Conservation (phyloP, 768 basidiomycete species). For the Phylloporus sp. region DNA sequence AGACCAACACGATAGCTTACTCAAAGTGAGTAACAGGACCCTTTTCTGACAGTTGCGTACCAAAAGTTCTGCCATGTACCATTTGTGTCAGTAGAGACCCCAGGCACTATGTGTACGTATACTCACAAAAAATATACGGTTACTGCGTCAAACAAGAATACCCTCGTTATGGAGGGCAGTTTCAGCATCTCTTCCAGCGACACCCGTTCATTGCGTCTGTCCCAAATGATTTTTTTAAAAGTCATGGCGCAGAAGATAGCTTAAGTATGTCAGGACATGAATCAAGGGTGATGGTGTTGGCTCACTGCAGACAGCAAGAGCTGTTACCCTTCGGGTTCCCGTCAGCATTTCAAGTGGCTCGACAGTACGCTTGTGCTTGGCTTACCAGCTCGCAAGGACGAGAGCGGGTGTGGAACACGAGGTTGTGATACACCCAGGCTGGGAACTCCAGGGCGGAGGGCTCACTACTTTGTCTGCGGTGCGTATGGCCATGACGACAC, state of each 20-base stretch:
- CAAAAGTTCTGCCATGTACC: constrained; percentile 14
- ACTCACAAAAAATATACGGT: constrained; percentile 18
- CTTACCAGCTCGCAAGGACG: constrained; percentile 23
- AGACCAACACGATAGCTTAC: constrained; percentile 14
- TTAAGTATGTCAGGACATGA: constrained; percentile 3
- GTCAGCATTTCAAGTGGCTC: neutral
- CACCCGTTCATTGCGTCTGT: neutral
- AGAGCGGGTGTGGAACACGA: constrained; percentile 11
- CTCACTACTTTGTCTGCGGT: constrained; percentile 6
- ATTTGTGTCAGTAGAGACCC: neutral
- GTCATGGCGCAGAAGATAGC: constrained; percentile 18
- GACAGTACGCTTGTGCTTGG: neutral
- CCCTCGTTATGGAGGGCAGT: neutral
- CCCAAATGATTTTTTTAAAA: constrained; percentile 7
- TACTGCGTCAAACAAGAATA: constrained; percentile 11
- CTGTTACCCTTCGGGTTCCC: constrained; percentile 9
- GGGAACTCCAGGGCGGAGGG: constrained; percentile 17
- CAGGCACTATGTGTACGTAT: neutral
- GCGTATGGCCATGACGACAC: constrained; percentile 13
- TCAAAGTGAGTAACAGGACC: neutral
- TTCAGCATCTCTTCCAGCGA: neutral
- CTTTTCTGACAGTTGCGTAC: constrained; percentile 1
- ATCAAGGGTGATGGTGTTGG: neutral
- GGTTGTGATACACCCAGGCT: constrained; percentile 12
- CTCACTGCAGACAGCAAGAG: constrained; percentile 19